Base-by-base conservation (phyloP, 148 eudicot genomes). In the Talinum fruticosum region DNA sequence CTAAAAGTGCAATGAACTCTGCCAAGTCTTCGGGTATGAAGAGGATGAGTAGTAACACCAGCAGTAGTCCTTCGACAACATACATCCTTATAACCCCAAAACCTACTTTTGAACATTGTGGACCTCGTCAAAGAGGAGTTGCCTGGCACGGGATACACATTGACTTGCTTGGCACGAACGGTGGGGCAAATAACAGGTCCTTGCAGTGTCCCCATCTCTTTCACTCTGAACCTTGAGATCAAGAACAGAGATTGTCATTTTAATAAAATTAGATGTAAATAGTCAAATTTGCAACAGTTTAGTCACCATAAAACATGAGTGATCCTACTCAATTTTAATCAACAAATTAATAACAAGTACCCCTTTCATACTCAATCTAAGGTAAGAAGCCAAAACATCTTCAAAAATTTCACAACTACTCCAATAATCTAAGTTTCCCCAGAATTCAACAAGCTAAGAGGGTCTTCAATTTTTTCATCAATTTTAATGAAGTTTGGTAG, bases 161-260 rank as follows among this genome's bases (percentile, higher is more conserved):
- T 88, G 29, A 80, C 82, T 82, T 86, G 88, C 78, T 90, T 93
- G 64, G 88, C 83, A 73, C 85, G 90, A 67, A 91, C 84, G 37
- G 90, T 74, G 29, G 92, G 97, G 86, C 92, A 87, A 80, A 88
- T 78, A 41, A 91, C 91, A 30, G 93, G 93, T 76, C 94, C 94
- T 87, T 90, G 97, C 65, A 96, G 71, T 75, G 92, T 83, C 74
- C 79, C 90, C 99, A 96, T 96, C 82, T 78, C 78, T 79, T 78
- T 74, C 73, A 73, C 37, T 77, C 65, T 10, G 66, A 67, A 33
- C 45, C 84, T 62, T 71, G 53, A 28, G 35, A 79, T 57, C 71
- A 78, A 38, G 65, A 64, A 73, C 33, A 67, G 49, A 19, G 30
- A 18, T 45, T 49, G 28, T 67, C 44, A 30, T 5, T 79, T 28